Percentiles rank a stretch among this genome's conserved stretches.
Evolutionary conservation across 176 grass and related monocot genomes (phyloP).

Genomic region (Oryza glaberrima): DNA sequence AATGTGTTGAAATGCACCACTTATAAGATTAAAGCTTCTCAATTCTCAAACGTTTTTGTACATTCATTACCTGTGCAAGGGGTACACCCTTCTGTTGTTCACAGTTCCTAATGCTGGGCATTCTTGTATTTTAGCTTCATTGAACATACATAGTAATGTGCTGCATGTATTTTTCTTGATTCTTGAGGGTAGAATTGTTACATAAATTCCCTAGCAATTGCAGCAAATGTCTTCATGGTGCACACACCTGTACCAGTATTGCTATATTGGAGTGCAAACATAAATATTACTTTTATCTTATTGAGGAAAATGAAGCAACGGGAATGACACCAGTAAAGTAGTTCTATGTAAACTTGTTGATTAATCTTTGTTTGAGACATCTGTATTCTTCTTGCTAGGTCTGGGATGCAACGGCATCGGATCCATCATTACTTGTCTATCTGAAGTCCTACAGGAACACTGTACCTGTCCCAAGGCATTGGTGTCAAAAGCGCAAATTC

Average conservation of each 20-base stretch:
- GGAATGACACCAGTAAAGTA: neutral
- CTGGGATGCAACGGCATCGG: conserved; percentile 86
- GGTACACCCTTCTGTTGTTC: neutral
- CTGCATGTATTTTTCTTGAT: neutral
- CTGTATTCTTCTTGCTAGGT: conserved; percentile 48
- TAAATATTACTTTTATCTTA: neutral
- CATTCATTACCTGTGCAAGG: neutral
- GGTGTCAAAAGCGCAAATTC: conserved; percentile 91
- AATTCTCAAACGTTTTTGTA: neutral
- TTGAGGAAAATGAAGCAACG: conserved; percentile 4
- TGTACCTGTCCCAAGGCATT: conserved; percentile 91
- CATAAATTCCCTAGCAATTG: no score
- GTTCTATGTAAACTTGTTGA: conserved; percentile 11
- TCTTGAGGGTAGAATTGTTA: no score
- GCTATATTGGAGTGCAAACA: neutral
- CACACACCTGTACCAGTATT: neutral
- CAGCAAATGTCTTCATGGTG: neutral
- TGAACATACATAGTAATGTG: neutral
- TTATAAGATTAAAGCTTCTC: neutral
- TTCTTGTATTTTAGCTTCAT: neutral
- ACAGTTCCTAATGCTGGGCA: neutral
- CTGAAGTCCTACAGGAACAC: conserved; percentile 89
- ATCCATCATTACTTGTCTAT: conserved; percentile 80
- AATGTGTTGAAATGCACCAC: neutral
- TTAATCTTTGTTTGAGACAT: neutral